Evolutionary conservation across 495 filamentous ascomycete genomes (phyloP).

Genomic region (Aspergillus asperescens): DNA sequence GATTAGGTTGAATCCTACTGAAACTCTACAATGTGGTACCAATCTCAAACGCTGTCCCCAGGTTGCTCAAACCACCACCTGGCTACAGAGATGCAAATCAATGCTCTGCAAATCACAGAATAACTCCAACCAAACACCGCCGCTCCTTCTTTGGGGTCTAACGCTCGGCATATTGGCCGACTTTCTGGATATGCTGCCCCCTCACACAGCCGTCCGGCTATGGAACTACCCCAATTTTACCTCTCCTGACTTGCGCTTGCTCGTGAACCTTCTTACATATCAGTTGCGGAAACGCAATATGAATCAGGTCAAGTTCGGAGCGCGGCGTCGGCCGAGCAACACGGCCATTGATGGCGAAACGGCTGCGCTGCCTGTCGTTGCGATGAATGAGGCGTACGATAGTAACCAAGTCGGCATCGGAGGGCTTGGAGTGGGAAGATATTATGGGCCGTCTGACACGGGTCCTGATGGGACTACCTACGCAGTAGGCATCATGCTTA

Average conservation of each 20-base stretch:
- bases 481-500: constrained; percentile 58
- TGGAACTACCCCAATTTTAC: constrained; percentile 76
- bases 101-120: constrained; percentile 34
- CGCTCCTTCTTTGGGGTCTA: constrained; percentile 70
- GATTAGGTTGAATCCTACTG: constrained; percentile 57
- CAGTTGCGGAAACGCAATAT: constrained; percentile 53
- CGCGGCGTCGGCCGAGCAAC: constrained; percentile 26
- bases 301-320: constrained; percentile 34
- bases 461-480: constrained; percentile 28
- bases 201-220: constrained; percentile 53
- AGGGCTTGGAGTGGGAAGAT: constrained; percentile 43
- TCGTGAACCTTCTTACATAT: constrained; percentile 58
- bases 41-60: constrained; percentile 43
- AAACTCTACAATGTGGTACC: constrained; percentile 52
- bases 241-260: constrained; percentile 54
- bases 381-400: constrained; percentile 20
- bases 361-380: constrained; percentile 35
- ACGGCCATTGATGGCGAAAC: constrained; percentile 42
- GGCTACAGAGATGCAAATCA: constrained; percentile 24
- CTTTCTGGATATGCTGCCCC: constrained; percentile 65
- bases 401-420: constrained; percentile 43
- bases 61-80: constrained; percentile 11
- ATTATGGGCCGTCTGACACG: constrained; percentile 34
- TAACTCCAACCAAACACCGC: constrained; percentile 29
- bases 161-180: constrained; percentile 68